phyloP scores from a whole-genome alignment of 805 yeast genomes.

The Komagataella mondaviorum region DNA sequence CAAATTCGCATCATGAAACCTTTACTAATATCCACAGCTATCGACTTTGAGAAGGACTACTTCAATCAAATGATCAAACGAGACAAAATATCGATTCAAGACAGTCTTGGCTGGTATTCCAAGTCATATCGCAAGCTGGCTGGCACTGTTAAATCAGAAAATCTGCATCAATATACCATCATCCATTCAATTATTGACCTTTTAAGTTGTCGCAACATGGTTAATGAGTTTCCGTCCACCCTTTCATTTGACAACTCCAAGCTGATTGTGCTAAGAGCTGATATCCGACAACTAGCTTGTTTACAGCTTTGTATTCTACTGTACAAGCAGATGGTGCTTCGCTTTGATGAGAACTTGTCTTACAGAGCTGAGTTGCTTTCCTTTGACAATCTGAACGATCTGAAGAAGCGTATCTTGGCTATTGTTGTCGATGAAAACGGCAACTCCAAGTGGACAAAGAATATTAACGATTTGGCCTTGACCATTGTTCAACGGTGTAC shows the following conservation, averaged over 20 bases:
- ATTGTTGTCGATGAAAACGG: conserved; percentile 80
- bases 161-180: conserved; percentile 22
- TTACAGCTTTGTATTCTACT: conserved; percentile 59
- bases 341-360: conserved; percentile 15
- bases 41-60: conserved; percentile 80
- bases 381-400: conserved; percentile 24
- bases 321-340: conserved; percentile 50
- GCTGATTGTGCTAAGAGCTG: conserved; percentile 66
- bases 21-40: conserved; percentile 72
- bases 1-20: conserved; percentile 82
- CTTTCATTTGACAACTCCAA: conserved; percentile 78
- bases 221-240: conserved; percentile 70
- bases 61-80: conserved; percentile 39
- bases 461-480: conserved; percentile 56
- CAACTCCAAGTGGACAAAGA: conserved; percentile 82
- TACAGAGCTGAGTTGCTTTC: conserved; percentile 19
- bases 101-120: conserved; percentile 54
- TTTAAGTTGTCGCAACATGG: conserved; percentile 69
- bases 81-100: conserved; percentile 44
- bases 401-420: conserved; percentile 63
- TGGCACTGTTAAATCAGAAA: conserved; percentile 6
- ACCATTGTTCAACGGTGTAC: conserved; percentile 37
- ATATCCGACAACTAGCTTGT: conserved; percentile 75
- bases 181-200: conserved; percentile 45
- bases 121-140: background rate